phyloP scores from a whole-genome alignment of 495 filamentous ascomycete species.

The Cairneyella variabilis region DNA sequence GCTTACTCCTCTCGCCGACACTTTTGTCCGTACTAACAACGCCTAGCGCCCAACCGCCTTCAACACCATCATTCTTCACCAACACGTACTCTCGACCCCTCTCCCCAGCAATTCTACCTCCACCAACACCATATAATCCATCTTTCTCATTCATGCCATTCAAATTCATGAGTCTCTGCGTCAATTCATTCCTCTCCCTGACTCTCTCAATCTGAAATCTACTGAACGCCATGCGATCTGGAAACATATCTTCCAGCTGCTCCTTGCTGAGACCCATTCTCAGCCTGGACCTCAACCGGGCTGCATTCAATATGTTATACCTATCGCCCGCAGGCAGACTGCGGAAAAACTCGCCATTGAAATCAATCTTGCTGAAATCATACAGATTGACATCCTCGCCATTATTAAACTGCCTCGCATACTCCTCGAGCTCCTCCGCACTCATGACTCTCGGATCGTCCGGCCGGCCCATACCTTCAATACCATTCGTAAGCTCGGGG shows the following conservation, averaged over 20 bases:
- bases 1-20: conserved; percentile 68
- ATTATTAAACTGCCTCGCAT: conserved; percentile 83
- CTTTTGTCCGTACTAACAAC: conserved; percentile 81
- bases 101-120: conserved; percentile 77
- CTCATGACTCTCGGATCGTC: conserved; percentile 95
- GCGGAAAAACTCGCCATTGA: conserved; percentile 87
- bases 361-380: conserved; percentile 98
- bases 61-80: conserved; percentile 89
- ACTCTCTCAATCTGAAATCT: conserved; percentile 95
- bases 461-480: conserved; percentile 80
- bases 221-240: conserved; percentile 95
- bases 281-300: conserved; percentile 76
- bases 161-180: conserved; percentile 90
- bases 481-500: conserved; percentile 70
- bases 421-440: conserved; percentile 86
- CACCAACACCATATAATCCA: conserved; percentile 56
- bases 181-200: conserved; percentile 86
- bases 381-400: conserved; percentile 98
- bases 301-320: conserved; percentile 96
- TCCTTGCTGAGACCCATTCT: conserved; percentile 97
- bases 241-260: conserved; percentile 93
- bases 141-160: conserved; percentile 84
- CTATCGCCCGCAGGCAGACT: conserved; percentile 86
- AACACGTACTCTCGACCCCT: conserved; percentile 90
- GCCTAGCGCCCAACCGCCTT: conserved; percentile 95